phyloP scores from a whole-genome alignment of 1,284 basidiomycete genomes.

The Wolfiporia cocos region DNA sequence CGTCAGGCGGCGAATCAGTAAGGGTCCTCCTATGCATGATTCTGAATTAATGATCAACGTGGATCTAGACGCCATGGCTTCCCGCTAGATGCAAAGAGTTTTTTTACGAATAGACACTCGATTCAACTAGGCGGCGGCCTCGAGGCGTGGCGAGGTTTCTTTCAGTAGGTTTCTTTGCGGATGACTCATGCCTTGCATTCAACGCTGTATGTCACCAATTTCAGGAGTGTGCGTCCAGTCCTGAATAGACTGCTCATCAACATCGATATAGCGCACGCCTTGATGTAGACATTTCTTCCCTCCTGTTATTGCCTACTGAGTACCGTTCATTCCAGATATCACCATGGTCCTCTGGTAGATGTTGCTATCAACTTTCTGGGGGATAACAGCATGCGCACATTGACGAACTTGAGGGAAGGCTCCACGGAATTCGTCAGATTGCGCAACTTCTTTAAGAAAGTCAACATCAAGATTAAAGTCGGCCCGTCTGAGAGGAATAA shows the following conservation, averaged over 20 bases:
- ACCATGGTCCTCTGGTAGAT: slow-evolving; percentile 23
- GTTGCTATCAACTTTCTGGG: slow-evolving; percentile 21
- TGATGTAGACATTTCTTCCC: slow-evolving; percentile 11
- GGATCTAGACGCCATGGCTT: slow-evolving; percentile 16
- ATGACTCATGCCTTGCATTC: neutral
- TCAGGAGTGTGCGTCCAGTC: slow-evolving; percentile 19
- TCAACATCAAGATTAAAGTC: slow-evolving; percentile 14
- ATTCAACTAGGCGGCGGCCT: slow-evolving; percentile 9
- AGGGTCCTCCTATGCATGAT: neutral
- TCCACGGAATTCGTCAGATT: slow-evolving; percentile 22
- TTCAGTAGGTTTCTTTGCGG: slow-evolving; percentile 5
- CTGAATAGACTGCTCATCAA: slow-evolving; percentile 18
- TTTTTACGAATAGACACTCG: slow-evolving; percentile 3
- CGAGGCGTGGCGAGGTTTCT: slow-evolving; percentile 13
- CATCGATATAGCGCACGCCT: slow-evolving; percentile 16
- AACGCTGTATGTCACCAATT: neutral
- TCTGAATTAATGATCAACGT: neutral
- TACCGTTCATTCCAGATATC: slow-evolving; percentile 23
- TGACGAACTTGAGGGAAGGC: slow-evolving; percentile 13
- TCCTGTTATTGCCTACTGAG: neutral
- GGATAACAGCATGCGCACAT: slow-evolving; percentile 13
- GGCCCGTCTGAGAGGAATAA: slow-evolving; percentile 1
- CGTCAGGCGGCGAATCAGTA: slow-evolving; percentile 22
- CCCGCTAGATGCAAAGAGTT: slow-evolving; percentile 13
- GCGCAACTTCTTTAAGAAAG: slow-evolving; percentile 27